Percentiles rank a stretch among this genome's conserved stretches.
Evolutionary conservation across 2,329 filamentous ascomycete genomes (phyloP).

Genomic region (Calycina herbarum): DNA sequence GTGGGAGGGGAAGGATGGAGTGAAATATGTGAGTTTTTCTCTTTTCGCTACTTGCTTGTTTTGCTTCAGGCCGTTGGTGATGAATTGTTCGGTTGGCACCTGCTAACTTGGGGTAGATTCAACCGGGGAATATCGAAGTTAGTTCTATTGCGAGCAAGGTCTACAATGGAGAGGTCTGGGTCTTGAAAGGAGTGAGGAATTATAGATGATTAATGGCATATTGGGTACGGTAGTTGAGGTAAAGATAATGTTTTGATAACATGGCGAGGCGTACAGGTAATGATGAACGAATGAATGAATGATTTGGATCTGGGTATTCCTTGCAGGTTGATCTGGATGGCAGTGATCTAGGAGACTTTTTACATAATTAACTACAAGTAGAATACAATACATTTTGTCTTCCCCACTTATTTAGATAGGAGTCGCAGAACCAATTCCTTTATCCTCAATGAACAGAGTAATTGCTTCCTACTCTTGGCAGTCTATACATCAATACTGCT

Average conservation of each 20-base stretch:
- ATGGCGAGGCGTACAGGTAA: not conserved
- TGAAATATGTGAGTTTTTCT: constrained; percentile 57
- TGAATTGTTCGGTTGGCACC: not conserved
- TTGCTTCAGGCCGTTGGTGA: constrained; percentile 40
- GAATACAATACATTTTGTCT: too few relatives aligned
- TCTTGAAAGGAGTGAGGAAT: constrained; percentile 54
- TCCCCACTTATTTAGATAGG: too few relatives aligned
- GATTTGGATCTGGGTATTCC: not conserved
- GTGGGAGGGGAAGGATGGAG: constrained; percentile 75
- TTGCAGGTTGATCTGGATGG: too few relatives aligned
- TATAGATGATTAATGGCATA: constrained; percentile 26
- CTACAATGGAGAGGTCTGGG: constrained; percentile 77
- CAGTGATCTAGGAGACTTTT: too few relatives aligned
- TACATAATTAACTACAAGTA: too few relatives aligned
- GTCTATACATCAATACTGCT: too few relatives aligned
- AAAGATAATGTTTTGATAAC: not conserved
- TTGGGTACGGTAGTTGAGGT: not conserved
- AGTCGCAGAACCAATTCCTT: too few relatives aligned
- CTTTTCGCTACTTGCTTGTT: not conserved
- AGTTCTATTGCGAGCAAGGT: constrained; percentile 72
- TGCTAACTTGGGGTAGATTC: constrained; percentile 52
- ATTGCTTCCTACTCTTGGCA: too few relatives aligned
- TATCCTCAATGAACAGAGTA: too few relatives aligned
- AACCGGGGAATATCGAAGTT: constrained; percentile 80
- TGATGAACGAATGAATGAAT: not conserved